Evolutionary conservation across 2,329 filamentous ascomycete species (phyloP).

Genomic region (Venturia pyrina): DNA sequence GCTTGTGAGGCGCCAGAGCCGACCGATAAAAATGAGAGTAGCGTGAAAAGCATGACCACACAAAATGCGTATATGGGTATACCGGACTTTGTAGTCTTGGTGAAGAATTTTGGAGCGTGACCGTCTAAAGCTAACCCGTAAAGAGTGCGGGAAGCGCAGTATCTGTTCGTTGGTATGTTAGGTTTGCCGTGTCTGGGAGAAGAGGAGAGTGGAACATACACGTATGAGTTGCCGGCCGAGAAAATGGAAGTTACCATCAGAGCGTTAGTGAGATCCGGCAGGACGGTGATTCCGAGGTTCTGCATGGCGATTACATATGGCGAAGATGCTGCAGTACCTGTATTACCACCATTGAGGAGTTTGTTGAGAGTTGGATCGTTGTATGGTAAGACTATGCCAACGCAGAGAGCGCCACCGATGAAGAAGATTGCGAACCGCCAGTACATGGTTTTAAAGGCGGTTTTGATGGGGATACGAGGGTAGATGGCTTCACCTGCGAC

Average conservation of each 20-base stretch:
- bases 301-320: conserved; percentile 53
- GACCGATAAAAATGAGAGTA: conserved; percentile 33
- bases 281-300: conserved; percentile 41
- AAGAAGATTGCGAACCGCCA: conserved; percentile 74
- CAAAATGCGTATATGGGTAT: conserved; percentile 32
- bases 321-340: conserved; percentile 44
- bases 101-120: conserved; percentile 29
- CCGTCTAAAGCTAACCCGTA: conserved; percentile 32
- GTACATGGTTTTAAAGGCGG: conserved; percentile 70
- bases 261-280: conserved; percentile 72
- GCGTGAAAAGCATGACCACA: conserved; percentile 26
- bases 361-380: conserved; percentile 31
- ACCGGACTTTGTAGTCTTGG: conserved; percentile 26
- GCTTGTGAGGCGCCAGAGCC: conserved; percentile 27
- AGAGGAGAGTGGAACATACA: background rate
- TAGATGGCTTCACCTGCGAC: conserved; percentile 59
- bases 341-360: conserved; percentile 17
- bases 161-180: conserved; percentile 15
- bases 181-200: no score
- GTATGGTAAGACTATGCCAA: conserved; percentile 70
- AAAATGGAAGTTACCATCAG: conserved; percentile 86
- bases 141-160: conserved; percentile 32
- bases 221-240: conserved; percentile 62
- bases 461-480: conserved; percentile 65
- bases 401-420: conserved; percentile 59